Percentiles rank a stretch among this genome's conserved stretches.
These are phyloP conservation scores for Oenanthe javanica DNA, from an alignment of 140 eudicot species.

Conservation along the genomic window DNA sequence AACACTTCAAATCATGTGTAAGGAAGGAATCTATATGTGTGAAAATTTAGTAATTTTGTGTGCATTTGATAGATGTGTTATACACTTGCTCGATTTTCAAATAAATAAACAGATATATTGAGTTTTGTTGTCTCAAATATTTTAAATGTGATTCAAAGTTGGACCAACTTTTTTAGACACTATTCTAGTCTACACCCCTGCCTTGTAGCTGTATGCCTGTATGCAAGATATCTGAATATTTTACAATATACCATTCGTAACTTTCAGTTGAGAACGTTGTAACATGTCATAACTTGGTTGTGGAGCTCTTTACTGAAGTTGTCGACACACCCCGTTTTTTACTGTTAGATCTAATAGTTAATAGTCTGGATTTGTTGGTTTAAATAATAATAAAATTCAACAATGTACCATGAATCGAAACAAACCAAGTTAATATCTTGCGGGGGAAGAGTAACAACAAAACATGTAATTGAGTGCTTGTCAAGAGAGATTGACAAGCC, in stretches of 20 bases:
- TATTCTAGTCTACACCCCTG: not conserved
- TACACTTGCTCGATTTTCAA: not conserved
- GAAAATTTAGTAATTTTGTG: not conserved
- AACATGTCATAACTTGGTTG: no score
- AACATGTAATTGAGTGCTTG: not conserved
- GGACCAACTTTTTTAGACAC: not conserved
- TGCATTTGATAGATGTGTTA: not conserved
- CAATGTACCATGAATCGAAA: not conserved
- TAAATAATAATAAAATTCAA: no score
- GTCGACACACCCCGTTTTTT: not conserved
- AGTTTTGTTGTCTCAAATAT: not conserved
- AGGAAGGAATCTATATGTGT: not conserved
- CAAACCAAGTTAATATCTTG: no score
- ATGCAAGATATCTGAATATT: not conserved
- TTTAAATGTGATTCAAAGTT: not conserved
- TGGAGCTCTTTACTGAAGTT: no score
- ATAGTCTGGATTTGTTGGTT: not conserved
- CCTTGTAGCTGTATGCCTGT: not conserved
- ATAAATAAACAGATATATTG: not conserved
- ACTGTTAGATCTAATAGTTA: not conserved
- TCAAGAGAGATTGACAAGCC: not conserved
- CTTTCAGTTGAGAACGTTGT: no score
- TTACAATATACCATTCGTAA: no score
- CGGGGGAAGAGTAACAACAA: not conserved
- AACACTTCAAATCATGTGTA: not conserved